Percentiles rank a stretch among this genome's conserved stretches.
These are phyloP conservation scores for Pichia exigua DNA, from an alignment of 805 yeast genomes.

Conservation along the genomic window DNA sequence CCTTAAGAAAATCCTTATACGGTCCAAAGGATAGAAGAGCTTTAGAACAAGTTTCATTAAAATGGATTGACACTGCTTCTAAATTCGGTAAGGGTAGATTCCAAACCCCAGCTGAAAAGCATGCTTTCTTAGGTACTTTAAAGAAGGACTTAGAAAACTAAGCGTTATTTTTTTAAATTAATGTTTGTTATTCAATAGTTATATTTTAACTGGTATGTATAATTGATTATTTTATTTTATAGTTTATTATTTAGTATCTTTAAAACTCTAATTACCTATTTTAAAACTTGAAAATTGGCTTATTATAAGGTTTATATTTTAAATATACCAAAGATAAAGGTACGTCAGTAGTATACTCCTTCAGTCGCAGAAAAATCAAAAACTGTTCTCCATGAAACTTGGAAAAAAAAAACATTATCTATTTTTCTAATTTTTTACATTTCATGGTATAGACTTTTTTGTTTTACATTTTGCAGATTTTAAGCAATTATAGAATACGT, in stretches of 20 bases:
- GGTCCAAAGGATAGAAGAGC: slow-evolving; percentile 98
- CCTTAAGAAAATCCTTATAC: slow-evolving; percentile 97
- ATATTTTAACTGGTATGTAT: background rate
- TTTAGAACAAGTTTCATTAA: slow-evolving; percentile 89
- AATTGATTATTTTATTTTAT: background rate
- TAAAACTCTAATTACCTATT: background rate
- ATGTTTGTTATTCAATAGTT: background rate
- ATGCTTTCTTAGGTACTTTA: slow-evolving; percentile 98
- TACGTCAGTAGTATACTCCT: no score
- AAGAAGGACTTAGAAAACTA: slow-evolving; percentile 77
- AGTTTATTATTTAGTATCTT: background rate
- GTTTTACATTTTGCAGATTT: no score
- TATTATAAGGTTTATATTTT: no score
- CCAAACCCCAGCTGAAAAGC: slow-evolving; percentile 99
- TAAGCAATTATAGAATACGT: no score
- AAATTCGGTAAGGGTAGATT: slow-evolving; percentile 99
- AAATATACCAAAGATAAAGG: no score
- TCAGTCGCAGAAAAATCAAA: no score
- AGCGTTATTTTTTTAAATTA: background rate
- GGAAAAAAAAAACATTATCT: no score
- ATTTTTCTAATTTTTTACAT: no score
- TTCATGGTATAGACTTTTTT: no score
- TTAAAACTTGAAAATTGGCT: no score
- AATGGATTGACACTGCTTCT: slow-evolving; percentile 99
- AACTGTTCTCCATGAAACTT: no score